Evolutionary conservation across 2,329 filamentous ascomycete genomes (phyloP), one percentile per base, ranked within the genome.

Genomic region (Aspergillus thermomutatus): DNA sequence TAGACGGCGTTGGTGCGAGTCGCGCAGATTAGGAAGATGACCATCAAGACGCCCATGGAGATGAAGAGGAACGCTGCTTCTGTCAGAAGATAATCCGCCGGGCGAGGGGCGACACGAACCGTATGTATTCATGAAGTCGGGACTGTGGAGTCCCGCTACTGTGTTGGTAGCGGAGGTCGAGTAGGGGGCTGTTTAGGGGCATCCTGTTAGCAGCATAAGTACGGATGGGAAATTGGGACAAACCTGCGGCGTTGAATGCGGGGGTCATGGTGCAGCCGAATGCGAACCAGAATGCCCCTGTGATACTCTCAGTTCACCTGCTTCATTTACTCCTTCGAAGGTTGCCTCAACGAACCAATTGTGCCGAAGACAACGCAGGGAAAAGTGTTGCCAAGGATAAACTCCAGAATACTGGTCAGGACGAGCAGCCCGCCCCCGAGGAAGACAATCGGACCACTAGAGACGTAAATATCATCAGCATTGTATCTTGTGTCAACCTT

Each of bases 1-100:
- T 91, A 90, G 70, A 85, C 80, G 9, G 90, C 55, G 69, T 92
- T 92, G 28, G 87, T 91, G 49, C 89, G 84, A 19, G 91, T 75
- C 1, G 88, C 82, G 73, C 86, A 88, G 68, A 91, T 77, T 50
- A 90, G 74, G 76, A 84, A 91, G 64, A 91, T 69, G 59, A 89
- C 72, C 70, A 82, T 85, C 27, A 90, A 74, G n/a, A 90, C 59
- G 3, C 76, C 84, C 87, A 90, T 89, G 60, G 82, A 82, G 54
- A 90, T 70, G 50, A 85, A 79, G 75, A 87, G 84, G 76, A 88
- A 90, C 62, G 70, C 65, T 60, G 53, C 0, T 25, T 5, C 34
- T 0, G 25, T 41, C 10, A 17, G 52, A 50, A 14, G 46, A 8
- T 23, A 40, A 5, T 21, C 3, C 10, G 6, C 1, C 10, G 27